Conservation (phyloP, 2,329 filamentous ascomycete genomes). For the Teratosphaeria destructans region DNA sequence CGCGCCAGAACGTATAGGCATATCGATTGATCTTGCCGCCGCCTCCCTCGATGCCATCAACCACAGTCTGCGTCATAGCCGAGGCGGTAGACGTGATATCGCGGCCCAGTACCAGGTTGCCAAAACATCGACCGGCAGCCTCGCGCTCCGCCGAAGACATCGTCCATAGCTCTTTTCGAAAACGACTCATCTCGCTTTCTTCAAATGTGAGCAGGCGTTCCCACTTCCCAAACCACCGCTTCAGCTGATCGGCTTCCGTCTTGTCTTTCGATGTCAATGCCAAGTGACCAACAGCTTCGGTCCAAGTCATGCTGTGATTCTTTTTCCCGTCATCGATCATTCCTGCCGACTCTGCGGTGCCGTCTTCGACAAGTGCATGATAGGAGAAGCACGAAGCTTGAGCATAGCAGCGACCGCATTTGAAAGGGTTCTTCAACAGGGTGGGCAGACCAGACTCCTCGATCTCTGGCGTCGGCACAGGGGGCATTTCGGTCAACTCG, state of each 20-base stretch:
- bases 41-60: conserved; percentile 20
- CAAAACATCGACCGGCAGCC: conserved; percentile 79
- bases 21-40: conserved; percentile 84
- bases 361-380: conserved; percentile 79
- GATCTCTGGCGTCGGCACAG: conserved; percentile 11
- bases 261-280: conserved; percentile 22
- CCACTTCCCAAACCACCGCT: conserved; percentile 88
- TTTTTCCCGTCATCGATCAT: conserved; percentile 54
- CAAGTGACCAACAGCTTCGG: conserved; percentile 53
- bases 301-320: conserved; percentile 43
- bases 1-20: conserved; percentile 72
- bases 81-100: conserved; percentile 15
- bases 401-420: conserved; percentile 82
- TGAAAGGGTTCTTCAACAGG: conserved; percentile 72
- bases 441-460: conserved; percentile 60
- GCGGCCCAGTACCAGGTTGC: conserved; percentile 67
- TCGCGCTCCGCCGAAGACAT: conserved; percentile 86
- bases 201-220: conserved; percentile 87
- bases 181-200: conserved; percentile 79
- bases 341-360: conserved; percentile 69
- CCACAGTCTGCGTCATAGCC: conserved; percentile 6
- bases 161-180: conserved; percentile 86
- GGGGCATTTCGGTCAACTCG: neutral
- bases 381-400: conserved; percentile 88
- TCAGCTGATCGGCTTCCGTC: conserved; percentile 53